Evolutionary conservation across 2,329 filamentous ascomycete species (phyloP).

Genomic region (Stenocarpella maydis): DNA sequence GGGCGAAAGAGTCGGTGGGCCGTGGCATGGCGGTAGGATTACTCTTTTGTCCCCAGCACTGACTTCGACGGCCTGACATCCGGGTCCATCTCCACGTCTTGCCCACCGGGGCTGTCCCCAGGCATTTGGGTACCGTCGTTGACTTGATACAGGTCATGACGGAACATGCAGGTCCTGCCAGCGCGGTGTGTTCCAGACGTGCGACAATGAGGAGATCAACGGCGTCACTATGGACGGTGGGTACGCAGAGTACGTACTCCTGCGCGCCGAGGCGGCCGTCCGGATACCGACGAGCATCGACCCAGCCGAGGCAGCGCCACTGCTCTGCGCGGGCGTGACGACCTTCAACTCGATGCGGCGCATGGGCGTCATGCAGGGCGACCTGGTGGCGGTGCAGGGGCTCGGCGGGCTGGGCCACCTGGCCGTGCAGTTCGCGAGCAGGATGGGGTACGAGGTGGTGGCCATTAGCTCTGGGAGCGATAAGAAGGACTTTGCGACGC

Average conservation of each 20-base stretch:
- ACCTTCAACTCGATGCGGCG: constrained; percentile 80
- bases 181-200: constrained; percentile 73
- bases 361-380: constrained; percentile 78
- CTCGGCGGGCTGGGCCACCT: constrained; percentile 78
- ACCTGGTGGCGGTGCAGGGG: constrained; percentile 80
- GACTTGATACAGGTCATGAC: constrained; percentile 61
- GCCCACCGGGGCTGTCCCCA: not conserved
- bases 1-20: constrained; percentile 72
- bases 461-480: constrained; percentile 69
- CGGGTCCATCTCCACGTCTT: not conserved
- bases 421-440: constrained; percentile 74
- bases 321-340: constrained; percentile 87
- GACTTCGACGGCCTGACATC: too few relatives aligned
- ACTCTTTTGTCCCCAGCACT: constrained; percentile 37
- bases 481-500: constrained; percentile 73
- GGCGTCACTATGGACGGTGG: constrained; percentile 73
- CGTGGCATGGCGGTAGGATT: constrained; percentile 70
- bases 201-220: constrained; percentile 68
- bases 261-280: constrained; percentile 68
- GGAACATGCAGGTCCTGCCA: constrained; percentile 68
- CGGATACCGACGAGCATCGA: constrained; percentile 60
- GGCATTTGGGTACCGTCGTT: not conserved
- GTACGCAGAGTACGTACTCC: constrained; percentile 69
- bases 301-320: constrained; percentile 72
- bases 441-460: constrained; percentile 72